These are phyloP conservation scores for Flaveria ramosissima DNA, from an alignment of 129 eudicot genomes.

Conservation along the genomic window DNA sequence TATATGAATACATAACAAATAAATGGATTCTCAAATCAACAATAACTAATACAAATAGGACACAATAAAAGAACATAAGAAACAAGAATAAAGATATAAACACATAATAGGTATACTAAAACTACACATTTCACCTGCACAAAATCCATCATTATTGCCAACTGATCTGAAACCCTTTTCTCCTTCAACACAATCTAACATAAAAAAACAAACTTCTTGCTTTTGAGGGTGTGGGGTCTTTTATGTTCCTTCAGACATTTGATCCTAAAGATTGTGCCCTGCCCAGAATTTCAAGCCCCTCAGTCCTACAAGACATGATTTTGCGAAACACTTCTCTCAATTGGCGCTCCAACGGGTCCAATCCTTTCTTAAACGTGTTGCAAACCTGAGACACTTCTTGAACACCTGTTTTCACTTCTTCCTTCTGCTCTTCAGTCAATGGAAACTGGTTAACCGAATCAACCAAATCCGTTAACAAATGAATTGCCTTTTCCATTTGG, in stretches of 20 bases:
- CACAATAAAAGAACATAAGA: conserved; percentile 20
- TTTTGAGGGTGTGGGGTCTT: neutral
- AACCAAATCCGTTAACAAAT: conserved; percentile 59
- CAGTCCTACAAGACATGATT: conserved; percentile 66
- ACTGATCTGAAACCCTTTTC: conserved; percentile 5
- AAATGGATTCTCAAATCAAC: conserved; percentile 11
- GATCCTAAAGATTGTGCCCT: conserved; percentile 34
- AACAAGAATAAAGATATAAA: conserved; percentile 41
- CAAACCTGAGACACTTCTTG: conserved; percentile 45
- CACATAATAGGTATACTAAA: neutral
- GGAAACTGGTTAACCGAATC: conserved; percentile 67
- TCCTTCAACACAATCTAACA: conserved; percentile 21
- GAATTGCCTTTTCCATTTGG: conserved; percentile 57
- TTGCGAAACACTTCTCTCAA: conserved; percentile 65
- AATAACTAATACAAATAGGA: conserved; percentile 3
- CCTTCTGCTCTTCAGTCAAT: conserved; percentile 57
- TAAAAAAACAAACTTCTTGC: conserved; percentile 17
- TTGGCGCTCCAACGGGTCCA: conserved; percentile 71
- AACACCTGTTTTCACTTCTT: conserved; percentile 49
- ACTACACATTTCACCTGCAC: conserved; percentile 26
- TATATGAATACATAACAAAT: conserved; percentile 21
- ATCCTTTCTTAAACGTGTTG: conserved; percentile 50
- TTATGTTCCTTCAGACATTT: conserved; percentile 14
- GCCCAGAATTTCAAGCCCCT: conserved; percentile 63
- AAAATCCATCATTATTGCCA: conserved; percentile 31